Evolutionary conservation across 2,329 filamentous ascomycete genomes (phyloP).

Genomic region (Ceratocystis ficicola): DNA sequence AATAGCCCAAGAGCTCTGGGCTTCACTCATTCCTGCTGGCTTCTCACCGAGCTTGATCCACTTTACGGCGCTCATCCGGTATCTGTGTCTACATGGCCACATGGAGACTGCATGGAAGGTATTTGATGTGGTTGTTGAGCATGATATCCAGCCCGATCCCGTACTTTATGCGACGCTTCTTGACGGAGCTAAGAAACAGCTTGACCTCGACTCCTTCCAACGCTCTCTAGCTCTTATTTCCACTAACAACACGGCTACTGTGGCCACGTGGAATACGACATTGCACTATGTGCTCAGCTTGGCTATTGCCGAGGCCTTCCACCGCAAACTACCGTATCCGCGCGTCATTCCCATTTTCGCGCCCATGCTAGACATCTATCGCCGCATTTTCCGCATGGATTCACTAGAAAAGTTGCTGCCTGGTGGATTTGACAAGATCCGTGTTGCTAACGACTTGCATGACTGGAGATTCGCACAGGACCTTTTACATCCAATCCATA

Average conservation of each 20-base stretch:
- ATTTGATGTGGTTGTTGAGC: slow-evolving; percentile 47
- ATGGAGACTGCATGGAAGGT: slow-evolving; percentile 52
- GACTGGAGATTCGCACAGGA: slow-evolving; percentile 21
- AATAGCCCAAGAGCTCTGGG: slow-evolving; percentile 33
- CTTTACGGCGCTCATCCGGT: slow-evolving; percentile 57
- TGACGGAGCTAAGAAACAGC: slow-evolving; percentile 51
- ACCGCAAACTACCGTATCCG: slow-evolving; percentile 27
- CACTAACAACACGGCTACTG: slow-evolving; percentile 17
- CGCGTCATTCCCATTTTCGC: slow-evolving; percentile 33
- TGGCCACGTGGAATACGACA: slow-evolving; percentile 30
- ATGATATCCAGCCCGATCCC: slow-evolving; percentile 49
- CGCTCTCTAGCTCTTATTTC: slow-evolving; percentile 18
- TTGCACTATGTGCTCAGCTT: slow-evolving; percentile 41
- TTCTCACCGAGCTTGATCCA: slow-evolving; percentile 49
- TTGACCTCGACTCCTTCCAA: slow-evolving; percentile 41
- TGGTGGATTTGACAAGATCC: slow-evolving; percentile 21
- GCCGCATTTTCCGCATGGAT: slow-evolving; percentile 36
- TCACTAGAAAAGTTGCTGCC: slow-evolving; percentile 35
- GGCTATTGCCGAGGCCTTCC: slow-evolving; percentile 32
- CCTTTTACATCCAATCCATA: slow-evolving; percentile 18
- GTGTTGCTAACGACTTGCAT: slow-evolving; percentile 14
- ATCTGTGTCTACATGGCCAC: slow-evolving; percentile 55
- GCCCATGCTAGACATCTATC: slow-evolving; percentile 39
- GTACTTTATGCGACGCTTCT: slow-evolving; percentile 60
- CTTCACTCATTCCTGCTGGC: slow-evolving; percentile 35